A percentile compares a stretch with the other conserved stretches of the same genome.
Evolutionary conservation across 345 rosid genomes (phyloP).

Genomic region (Acer yangbiense): DNA sequence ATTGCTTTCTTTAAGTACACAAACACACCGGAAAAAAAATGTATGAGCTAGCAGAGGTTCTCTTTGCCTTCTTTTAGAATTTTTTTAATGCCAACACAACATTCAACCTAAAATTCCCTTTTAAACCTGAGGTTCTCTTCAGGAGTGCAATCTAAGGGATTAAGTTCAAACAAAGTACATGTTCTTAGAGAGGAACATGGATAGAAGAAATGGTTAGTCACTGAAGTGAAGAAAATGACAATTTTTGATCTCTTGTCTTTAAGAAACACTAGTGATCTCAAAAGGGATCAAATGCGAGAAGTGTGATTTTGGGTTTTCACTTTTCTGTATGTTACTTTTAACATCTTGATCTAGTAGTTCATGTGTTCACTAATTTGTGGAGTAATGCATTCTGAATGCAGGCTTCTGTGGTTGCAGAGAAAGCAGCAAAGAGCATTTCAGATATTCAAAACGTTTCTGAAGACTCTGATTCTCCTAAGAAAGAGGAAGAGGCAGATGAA

Average conservation of each 20-base stretch:
- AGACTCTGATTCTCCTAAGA: constrained; percentile 65
- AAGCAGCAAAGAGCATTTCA: constrained; percentile 79
- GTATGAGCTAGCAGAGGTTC: neutral
- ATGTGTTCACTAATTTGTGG: neutral
- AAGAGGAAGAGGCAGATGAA: constrained; percentile 48
- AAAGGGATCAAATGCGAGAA: neutral
- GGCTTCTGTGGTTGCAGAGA: constrained; percentile 87
- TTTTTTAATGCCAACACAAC: no score
- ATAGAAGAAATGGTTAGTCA: neutral
- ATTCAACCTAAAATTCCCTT: no score
- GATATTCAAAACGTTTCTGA: constrained; percentile 53
- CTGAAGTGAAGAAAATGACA: neutral
- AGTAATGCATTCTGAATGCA: constrained; percentile 35
- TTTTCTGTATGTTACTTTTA: neutral
- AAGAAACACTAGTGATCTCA: neutral
- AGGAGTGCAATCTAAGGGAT: neutral
- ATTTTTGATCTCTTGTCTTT: neutral
- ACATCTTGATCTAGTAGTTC: neutral
- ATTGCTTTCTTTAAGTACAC: neutral
- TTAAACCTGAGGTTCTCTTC: neutral
- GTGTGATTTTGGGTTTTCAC: neutral
- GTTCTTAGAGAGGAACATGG: constrained; percentile 2
- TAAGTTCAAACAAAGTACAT: neutral
- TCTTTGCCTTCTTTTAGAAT: no score
- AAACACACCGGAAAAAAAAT: neutral